Percentiles rank a stretch among this genome's conserved stretches.
These are phyloP conservation scores for Raphanus hybrid DNA, from an alignment of 441 rosid genomes.

Conservation along the genomic window DNA sequence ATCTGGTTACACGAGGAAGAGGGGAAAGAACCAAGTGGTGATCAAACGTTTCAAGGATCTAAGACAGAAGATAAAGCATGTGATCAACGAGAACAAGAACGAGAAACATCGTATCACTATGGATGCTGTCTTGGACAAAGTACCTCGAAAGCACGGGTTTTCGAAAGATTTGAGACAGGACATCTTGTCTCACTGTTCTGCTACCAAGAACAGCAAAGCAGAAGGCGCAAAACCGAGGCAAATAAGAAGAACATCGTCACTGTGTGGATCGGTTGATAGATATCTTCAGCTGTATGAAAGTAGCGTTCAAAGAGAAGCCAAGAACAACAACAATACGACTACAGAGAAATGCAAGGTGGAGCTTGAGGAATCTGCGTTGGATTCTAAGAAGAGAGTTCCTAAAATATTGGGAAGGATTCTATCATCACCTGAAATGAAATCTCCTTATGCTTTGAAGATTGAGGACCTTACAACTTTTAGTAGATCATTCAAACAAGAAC, in stretches of 20 bases:
- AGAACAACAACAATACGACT: conserved; percentile 36
- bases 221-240: conserved; percentile 36
- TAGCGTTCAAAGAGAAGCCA: conserved; percentile 56
- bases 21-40: conserved; percentile 48
- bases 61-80: conserved; percentile 67
- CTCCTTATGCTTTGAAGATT: conserved; percentile 40
- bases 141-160: conserved; percentile 59
- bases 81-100: conserved; percentile 55
- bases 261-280: conserved; percentile 61
- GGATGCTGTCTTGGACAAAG: conserved; percentile 84
- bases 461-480: conserved; percentile 35
- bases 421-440: conserved; percentile 68
- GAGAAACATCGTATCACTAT: conserved; percentile 74
- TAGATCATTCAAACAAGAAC: conserved; percentile 38
- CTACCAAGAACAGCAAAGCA: conserved; percentile 32
- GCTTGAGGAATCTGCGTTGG: conserved; percentile 41
- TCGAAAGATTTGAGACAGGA: conserved; percentile 60
- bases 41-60: conserved; percentile 69
- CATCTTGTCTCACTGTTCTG: conserved; percentile 35
- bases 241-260: conserved; percentile 58
- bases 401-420: conserved; percentile 59
- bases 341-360: conserved; percentile 36
- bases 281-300: conserved; percentile 67
- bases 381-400: conserved; percentile 22
- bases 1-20: conserved; percentile 44